Evolutionary conservation across 2,329 filamentous ascomycete genomes (phyloP).

Genomic region (Bipolaris cookei): DNA sequence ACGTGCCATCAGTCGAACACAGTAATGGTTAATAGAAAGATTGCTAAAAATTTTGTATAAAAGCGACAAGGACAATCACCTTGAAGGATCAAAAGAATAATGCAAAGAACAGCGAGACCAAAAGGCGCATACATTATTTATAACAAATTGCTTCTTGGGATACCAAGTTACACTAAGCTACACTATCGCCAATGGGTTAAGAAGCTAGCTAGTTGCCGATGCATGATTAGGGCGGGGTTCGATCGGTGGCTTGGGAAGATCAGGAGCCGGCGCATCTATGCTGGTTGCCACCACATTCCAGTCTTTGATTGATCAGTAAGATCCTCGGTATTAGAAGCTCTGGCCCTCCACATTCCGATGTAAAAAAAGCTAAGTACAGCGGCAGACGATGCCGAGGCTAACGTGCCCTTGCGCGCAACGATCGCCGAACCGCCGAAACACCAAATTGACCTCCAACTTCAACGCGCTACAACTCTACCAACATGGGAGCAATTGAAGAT

Average conservation of each 20-base stretch:
- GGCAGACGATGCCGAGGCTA: background rate
- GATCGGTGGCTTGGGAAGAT: background rate
- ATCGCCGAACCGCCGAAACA: too few species aligned
- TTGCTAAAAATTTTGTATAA: background rate
- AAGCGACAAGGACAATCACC: background rate
- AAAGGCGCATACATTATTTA: background rate
- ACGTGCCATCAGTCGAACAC: background rate
- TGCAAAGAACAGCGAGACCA: background rate
- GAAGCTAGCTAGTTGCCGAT: background rate
- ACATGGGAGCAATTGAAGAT: too few species aligned
- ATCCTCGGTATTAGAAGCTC: background rate
- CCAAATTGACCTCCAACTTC: too few species aligned
- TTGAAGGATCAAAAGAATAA: background rate
- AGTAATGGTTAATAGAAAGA: background rate
- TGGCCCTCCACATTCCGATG: background rate
- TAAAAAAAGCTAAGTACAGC: background rate
- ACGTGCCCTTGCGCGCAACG: too few species aligned
- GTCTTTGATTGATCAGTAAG: background rate
- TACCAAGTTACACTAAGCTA: background rate
- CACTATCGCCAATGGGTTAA: background rate
- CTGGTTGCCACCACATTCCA: background rate
- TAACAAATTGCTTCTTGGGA: background rate
- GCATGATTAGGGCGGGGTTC: background rate
- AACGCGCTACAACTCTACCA: too few species aligned
- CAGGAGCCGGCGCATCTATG: background rate